Base-by-base conservation (phyloP, 2,329 filamentous ascomycete species). In the Chaetomium sp. region DNA sequence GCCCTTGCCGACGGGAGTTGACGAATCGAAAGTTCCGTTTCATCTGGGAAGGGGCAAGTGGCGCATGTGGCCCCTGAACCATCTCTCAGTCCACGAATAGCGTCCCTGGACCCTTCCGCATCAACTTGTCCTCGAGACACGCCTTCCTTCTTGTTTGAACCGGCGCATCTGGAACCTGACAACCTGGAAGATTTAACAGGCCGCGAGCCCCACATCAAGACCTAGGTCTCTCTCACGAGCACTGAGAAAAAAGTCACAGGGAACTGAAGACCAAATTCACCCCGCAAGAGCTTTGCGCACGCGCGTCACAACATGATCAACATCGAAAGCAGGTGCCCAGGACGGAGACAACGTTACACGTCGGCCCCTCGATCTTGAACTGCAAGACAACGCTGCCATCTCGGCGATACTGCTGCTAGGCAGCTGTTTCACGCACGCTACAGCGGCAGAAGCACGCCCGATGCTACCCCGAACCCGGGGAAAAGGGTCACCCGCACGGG, bases 11-110 rank as follows among this genome's bases (percentile, higher is more conserved):
- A 25, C 27, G 12, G 21, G 53, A 25, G 53, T 55, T 12, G 49
- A 25, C 62, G 47, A 58, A 58, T 63, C 1, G 49, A 35, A 31
- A 21, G 23, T 63, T n/a, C 16, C 25, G 55, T 54, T 63, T 53
- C 33, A 35, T 21, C 25, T 5, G n/a, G 3, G 29, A 21, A 25
- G 57, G 61, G 50, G 12, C 8, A 31, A 29, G 50, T 50, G 62
- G 62, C 38, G 62, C 57, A 60, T 56, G 51, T 64, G 47, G 23
- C 62, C 45, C 63, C 58, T 57, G 45, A 55, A 29, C 57, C 38
- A 64, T 51, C 53, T 53, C 23, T 27, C 33, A n/a, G 4, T 7
- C 38, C 9, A 19, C 63, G 57, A 65, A 65, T 65, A 21, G 53
- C 4, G 16, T 23, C 21, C 23, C 9, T 7, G 16, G 27, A 10